These are phyloP conservation scores for Exophiala xenobiotica DNA, from an alignment of 2,329 filamentous ascomycete species.

Conservation along the genomic window DNA sequence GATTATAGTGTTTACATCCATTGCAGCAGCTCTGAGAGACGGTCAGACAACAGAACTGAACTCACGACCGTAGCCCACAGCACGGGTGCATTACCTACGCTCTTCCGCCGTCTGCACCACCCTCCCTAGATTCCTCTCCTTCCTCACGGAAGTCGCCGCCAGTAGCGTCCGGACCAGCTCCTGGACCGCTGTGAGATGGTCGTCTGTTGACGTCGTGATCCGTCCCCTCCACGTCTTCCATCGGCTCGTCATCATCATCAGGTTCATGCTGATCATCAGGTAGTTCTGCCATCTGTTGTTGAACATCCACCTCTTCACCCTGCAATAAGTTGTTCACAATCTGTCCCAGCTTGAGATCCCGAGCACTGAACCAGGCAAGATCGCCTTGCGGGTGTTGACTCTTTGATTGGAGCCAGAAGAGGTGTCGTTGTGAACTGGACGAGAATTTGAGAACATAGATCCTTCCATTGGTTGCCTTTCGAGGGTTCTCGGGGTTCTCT, in stretches of 20 bases:
- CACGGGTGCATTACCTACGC: slow-evolving; percentile 76
- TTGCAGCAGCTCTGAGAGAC: slow-evolving; percentile 57
- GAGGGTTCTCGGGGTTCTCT: slow-evolving; percentile 60
- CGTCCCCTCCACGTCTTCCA: slow-evolving; percentile 70
- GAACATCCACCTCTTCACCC: slow-evolving; percentile 83
- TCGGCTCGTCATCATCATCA: slow-evolving; percentile 67
- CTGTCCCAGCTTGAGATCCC: slow-evolving; percentile 83
- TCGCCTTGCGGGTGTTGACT: slow-evolving; percentile 71
- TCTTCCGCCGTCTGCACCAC: slow-evolving; percentile 94
- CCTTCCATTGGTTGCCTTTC: slow-evolving; percentile 72
- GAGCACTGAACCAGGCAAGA: slow-evolving; percentile 74
- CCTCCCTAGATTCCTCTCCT: slow-evolving; percentile 82
- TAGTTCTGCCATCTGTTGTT: slow-evolving; percentile 67
- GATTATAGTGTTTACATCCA: slow-evolving; percentile 75
- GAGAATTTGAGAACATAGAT: slow-evolving; percentile 92
- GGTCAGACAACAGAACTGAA: slow-evolving; percentile 42
- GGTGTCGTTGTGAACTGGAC: slow-evolving; percentile 83
- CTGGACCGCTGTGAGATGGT: slow-evolving; percentile 66
- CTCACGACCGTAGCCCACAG: slow-evolving; percentile 10
- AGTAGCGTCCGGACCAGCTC: slow-evolving; percentile 81
- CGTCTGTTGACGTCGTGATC: slow-evolving; percentile 60
- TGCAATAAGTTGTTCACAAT: slow-evolving; percentile 82
- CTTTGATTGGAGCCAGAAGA: slow-evolving; percentile 97
- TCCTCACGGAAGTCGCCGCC: slow-evolving; percentile 90
- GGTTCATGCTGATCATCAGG: slow-evolving; percentile 50